Conservation (phyloP, 108 stramenopile species). For the Fragilaria crotonensis region DNA sequence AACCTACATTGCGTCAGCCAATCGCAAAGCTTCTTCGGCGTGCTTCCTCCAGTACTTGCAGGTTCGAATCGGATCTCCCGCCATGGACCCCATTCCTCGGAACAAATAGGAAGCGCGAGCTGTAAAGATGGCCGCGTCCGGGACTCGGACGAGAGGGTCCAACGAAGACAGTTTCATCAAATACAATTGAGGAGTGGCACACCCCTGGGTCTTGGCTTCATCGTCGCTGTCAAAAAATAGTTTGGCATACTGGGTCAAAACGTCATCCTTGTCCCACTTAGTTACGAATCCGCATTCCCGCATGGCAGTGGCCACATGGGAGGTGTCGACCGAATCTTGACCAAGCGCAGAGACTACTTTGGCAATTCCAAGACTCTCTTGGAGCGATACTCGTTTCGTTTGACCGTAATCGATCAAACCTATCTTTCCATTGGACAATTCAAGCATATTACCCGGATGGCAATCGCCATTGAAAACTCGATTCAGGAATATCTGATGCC, state of each 20-base stretch:
- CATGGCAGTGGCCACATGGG: slow-evolving; percentile 46
- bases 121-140: slow-evolving; percentile 66
- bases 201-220: slow-evolving; percentile 33
- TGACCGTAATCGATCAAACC: slow-evolving; percentile 77
- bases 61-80: slow-evolving; percentile 42
- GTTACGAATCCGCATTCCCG: slow-evolving; percentile 46
- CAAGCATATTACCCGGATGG: slow-evolving; percentile 48
- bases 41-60: slow-evolving; percentile 41
- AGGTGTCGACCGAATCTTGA: slow-evolving; percentile 5
- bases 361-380: slow-evolving; percentile 44
- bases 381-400: slow-evolving; percentile 32
- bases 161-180: slow-evolving; percentile 34
- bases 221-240: slow-evolving; percentile 64
- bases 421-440: slow-evolving; percentile 36
- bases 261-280: slow-evolving; percentile 30
- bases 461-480: slow-evolving; percentile 65
- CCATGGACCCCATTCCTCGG: slow-evolving; percentile 48
- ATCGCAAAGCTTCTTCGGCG: slow-evolving; percentile 10
- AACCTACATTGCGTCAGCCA: background rate
- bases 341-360: slow-evolving; percentile 44
- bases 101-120: slow-evolving; percentile 57
- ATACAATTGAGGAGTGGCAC: slow-evolving; percentile 60
- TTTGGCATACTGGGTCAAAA: slow-evolving; percentile 39
- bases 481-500: slow-evolving; percentile 60
- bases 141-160: slow-evolving; percentile 52